Evolutionary conservation across 176 grass and related monocot genomes (phyloP), one percentile per base, ranked within the genome.

Genomic region (Aegilops speltoides): DNA sequence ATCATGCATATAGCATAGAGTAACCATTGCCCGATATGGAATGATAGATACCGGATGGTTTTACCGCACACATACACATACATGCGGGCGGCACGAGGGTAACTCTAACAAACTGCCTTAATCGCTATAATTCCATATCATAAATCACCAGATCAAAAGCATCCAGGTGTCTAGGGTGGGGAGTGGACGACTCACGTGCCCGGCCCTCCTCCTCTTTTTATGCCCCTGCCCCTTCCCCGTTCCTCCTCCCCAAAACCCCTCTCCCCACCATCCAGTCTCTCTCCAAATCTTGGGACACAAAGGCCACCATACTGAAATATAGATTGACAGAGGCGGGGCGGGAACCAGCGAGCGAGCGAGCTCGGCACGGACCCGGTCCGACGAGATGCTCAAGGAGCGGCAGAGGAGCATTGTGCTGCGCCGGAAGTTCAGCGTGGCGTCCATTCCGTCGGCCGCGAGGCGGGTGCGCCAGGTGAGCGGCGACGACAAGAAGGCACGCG

Each of bases 311-410:
- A 59, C 54, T 59, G 20, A 68, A 81, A 34, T 77, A 20, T 65
- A 45, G 79, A 68, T 22, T 10, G 54, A 38, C 24, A 10, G 41
- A 16, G 65, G 46, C 46, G 32, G 22, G 40, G 75, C 22, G 22
- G 36, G 65, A 59, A 59, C 17, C 20, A 59, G 54, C 54, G 79
- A 86, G 87, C 63, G 79, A 57, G 34, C 54, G 64, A 52, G 64
- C 23, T 26, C 43, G 56, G 66, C 56, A 34, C 45, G 64, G 28
- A 61, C 79, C 85, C 60, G 2, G 59, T 14, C 82, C 14, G 54
- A 41, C 81, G 76, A 61, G 63, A 78, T 83, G 88, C 77, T 92
- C 77, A 91, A 91, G 74, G 93, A 97, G 90, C 92, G 92, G 63
- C 84, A 50, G 69, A 74, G 92, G 84, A 84, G 67, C 62, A 60